Evolutionary conservation across 345 rosid species (phyloP).

Genomic region (Carallia pectinifolia): DNA sequence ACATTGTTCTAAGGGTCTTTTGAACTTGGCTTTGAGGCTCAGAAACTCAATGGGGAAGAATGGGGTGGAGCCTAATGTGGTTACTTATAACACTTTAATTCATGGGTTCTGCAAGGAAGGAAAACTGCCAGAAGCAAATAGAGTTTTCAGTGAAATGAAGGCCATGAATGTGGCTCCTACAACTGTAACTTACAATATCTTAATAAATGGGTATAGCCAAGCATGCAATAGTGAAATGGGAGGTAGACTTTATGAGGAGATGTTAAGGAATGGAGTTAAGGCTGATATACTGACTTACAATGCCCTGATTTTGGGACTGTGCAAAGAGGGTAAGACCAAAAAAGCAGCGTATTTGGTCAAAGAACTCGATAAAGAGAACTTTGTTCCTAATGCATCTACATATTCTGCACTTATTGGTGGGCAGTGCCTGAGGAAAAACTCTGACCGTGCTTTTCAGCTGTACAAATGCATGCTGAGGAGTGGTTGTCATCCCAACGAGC

Average conservation of each 20-base stretch:
- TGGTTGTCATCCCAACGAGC: constrained; percentile 59
- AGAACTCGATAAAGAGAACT: constrained; percentile 63
- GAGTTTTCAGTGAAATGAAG: constrained; percentile 64
- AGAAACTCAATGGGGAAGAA: constrained; percentile 52
- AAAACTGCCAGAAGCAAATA: constrained; percentile 60
- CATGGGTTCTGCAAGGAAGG: constrained; percentile 62
- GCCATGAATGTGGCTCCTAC: constrained; percentile 48
- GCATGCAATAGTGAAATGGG: constrained; percentile 55
- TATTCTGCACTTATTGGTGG: constrained; percentile 75
- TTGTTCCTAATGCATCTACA: constrained; percentile 74
- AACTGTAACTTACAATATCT: constrained; percentile 68
- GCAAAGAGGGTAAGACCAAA: constrained; percentile 89
- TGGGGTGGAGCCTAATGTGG: constrained; percentile 52
- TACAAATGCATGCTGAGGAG: constrained; percentile 69
- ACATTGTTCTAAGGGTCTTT: constrained; percentile 58
- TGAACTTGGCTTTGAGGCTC: constrained; percentile 60
- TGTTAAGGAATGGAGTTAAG: constrained; percentile 53
- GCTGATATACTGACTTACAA: constrained; percentile 73
- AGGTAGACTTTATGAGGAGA: constrained; percentile 60
- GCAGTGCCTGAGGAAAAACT: constrained; percentile 65
- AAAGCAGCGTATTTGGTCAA: constrained; percentile 76
- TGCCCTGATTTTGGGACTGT: constrained; percentile 71
- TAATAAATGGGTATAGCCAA: constrained; percentile 67
- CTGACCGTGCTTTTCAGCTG: constrained; percentile 64
- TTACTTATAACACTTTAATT: constrained; percentile 68